Evolutionary conservation across 371 early-diverging fungal species (phyloP).

Genomic region (Polyrhizophydium stewartii): DNA sequence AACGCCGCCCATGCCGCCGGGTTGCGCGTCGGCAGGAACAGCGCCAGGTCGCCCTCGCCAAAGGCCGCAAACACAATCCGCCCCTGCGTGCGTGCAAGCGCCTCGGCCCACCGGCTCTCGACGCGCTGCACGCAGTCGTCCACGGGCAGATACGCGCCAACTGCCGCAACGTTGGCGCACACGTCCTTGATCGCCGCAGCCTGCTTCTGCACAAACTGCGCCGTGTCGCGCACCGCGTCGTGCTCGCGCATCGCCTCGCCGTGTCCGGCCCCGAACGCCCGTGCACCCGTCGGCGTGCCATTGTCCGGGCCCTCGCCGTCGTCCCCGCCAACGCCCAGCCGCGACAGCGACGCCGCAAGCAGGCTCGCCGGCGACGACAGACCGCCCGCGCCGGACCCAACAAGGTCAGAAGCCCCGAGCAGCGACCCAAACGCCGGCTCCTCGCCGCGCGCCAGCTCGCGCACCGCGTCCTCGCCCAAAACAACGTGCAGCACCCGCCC

Average conservation of each 20-base stretch:
- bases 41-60: constrained; percentile 63
- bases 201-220: neutral
- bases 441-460: neutral
- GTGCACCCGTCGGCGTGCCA: no score
- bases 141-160: neutral
- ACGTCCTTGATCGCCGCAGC: neutral
- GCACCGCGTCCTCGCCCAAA: neutral
- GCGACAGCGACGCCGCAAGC: no score
- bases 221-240: neutral
- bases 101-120: neutral
- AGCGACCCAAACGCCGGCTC: no score
- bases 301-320: no score
- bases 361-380: no score
- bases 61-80: constrained; percentile 39
- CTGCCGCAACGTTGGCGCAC: neutral
- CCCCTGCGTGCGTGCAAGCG: neutral
- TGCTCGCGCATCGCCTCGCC: no score
- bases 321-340: no score
- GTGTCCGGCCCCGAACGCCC: no score
- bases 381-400: no score
- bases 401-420: no score
- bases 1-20: constrained; percentile 75
- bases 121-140: neutral
- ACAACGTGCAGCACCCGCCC: constrained; percentile 1
- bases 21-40: constrained; percentile 73